Evolutionary conservation across 2,329 filamentous ascomycete species (phyloP).

Genomic region (Pseudogymnoascus pannorum): DNA sequence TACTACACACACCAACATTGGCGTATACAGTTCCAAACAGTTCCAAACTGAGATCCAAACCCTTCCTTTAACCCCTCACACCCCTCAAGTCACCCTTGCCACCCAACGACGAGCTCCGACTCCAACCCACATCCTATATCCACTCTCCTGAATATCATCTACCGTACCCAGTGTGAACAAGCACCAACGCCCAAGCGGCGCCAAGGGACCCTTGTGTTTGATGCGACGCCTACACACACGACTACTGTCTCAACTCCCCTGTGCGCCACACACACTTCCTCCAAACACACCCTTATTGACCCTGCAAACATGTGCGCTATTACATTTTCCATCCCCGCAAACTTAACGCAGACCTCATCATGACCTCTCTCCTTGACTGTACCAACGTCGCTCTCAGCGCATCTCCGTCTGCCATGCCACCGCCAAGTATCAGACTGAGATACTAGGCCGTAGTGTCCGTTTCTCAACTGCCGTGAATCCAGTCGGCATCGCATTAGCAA

Average conservation of each 20-base stretch:
- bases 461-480: slow-evolving; percentile 1
- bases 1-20: background rate
- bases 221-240: background rate
- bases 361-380: background rate
- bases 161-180: background rate
- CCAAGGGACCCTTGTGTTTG: background rate
- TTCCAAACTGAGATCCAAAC: too few relatives aligned
- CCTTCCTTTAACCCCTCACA: background rate
- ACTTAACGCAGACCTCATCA: background rate
- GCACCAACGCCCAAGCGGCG: background rate
- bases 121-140: background rate
- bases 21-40: too few relatives aligned
- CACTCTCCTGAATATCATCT: background rate
- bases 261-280: background rate
- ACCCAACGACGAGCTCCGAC: background rate
- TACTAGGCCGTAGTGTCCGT: background rate
- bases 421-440: background rate
- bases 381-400: background rate
- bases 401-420: background rate
- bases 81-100: background rate
- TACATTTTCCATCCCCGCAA: background rate
- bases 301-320: background rate
- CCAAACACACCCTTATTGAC: background rate
- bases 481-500: background rate
- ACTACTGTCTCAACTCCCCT: background rate